Evolutionary conservation across 1,284 basidiomycete species (phyloP), one percentile per base, ranked within the genome.

Genomic region (Pseudomicrostroma phylloplanum): DNA sequence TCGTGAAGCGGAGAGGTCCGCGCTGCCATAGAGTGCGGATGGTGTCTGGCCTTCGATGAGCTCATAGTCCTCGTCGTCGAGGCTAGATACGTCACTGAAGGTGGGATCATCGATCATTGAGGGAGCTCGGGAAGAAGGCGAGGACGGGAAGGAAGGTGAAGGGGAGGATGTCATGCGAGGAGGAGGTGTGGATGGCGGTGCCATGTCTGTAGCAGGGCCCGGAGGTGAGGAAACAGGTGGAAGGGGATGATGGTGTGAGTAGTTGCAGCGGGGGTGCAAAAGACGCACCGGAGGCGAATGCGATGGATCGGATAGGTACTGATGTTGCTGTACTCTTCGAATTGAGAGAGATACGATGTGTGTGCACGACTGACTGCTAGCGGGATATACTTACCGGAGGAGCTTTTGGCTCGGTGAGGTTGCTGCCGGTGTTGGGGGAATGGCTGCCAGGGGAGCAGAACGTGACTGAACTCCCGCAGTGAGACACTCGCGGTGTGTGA

Each of bases 41-140:
- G 17, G 15, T 4, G 43, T 21, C 12, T 48, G 59, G 13, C 23
- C 59, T 19, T 60, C 59, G n/a, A 60, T 40, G 12, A 56, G 19
- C 23, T 60, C 59, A 36, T 26, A 60, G 41, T 60, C 59, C 39
- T 59, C 58, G 11, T 54, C 43, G 41, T 60, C 59, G n/a, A 60
- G 55, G 59, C 59, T 60, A 7, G 59, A 60, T 7, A 60, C 21
- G 39, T 60, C 59, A 17, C 59, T 60, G 51, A 41, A 26, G 43
- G 40, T 54, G 7, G 58, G 40, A 30, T 48, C 49, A 8, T 55
- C 30, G n/a, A 53, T 40, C 23, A 40, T n/a, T 12, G 59, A 60
- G 36, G 59, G 40, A 15, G 43, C 17, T n/a, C 43, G 43, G 3
- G 43, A 48, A 21, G 17, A 48, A 12, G 43, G 43, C 43, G 43